Evolutionary conservation across 108 stramenopile genomes (phyloP).

Genomic region (Fistulifera pelliculosa): DNA sequence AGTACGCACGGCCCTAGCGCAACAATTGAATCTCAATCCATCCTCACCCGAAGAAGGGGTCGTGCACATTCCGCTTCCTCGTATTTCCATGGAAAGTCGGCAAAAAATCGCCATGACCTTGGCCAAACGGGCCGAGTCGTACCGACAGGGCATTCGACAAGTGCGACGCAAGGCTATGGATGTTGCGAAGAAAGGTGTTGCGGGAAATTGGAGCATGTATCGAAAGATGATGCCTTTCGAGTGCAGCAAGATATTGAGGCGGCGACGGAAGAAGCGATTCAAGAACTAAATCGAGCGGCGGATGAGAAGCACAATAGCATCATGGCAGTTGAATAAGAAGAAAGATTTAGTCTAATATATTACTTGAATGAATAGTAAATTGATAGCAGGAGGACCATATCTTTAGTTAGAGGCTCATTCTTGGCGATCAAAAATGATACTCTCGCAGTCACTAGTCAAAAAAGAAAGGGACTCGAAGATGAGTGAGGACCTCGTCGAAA

Average conservation of each 20-base stretch:
- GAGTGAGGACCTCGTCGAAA: no score
- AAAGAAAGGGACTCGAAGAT: no score
- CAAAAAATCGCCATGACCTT: constrained; percentile 64
- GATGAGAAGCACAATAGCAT: constrained; percentile 68
- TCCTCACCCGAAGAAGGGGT: constrained; percentile 67
- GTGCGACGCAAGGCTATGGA: constrained; percentile 72
- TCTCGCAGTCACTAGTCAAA: no score
- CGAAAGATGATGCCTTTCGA: constrained; percentile 84
- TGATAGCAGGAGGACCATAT: no score
- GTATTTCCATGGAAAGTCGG: constrained; percentile 58
- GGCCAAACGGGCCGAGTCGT: constrained; percentile 56
- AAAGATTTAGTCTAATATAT: no score
- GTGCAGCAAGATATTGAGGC: constrained; percentile 66
- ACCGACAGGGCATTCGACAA: constrained; percentile 51
- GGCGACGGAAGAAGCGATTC: constrained; percentile 58
- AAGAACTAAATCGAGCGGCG: constrained; percentile 47
- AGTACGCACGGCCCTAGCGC: constrained; percentile 61
- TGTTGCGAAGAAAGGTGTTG: constrained; percentile 62
- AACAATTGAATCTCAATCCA: constrained; percentile 72
- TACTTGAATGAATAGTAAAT: no score
- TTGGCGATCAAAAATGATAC: no score
- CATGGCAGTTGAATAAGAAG: constrained; percentile 52
- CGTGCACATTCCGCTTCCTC: constrained; percentile 69
- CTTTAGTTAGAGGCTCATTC: no score
- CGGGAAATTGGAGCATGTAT: constrained; percentile 70